Evolutionary conservation across 2,329 filamentous ascomycete genomes (phyloP), one percentile per base, ranked within the genome.

Genomic region (Pseudocercospora crystallina): DNA sequence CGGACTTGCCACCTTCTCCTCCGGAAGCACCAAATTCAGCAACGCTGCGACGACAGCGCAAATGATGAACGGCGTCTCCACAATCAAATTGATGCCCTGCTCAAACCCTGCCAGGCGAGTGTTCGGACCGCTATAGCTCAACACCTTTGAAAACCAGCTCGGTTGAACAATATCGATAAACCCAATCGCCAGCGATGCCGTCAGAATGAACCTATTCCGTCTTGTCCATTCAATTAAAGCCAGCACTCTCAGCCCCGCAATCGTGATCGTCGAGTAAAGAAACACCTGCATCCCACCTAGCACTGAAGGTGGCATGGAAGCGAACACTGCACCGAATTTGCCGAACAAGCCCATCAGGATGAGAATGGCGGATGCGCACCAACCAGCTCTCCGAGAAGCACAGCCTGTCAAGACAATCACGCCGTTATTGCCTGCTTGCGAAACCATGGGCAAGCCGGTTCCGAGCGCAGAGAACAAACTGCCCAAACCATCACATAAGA

Each of bases 231-330:
- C 77, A 1, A 87, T 80, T 14, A 80, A 79, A 4, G 80, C 75
- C 54, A 91, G 82, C 58, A 92, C 90, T 41, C 85, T 79, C 52
- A 91, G 80, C 56, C 88, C 88, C 0, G 84, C 87, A 1, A 90
- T 85, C 2, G 86, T 82, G 7, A 92, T 87, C 5, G 86, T 80
- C 53, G 78, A 79, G 72, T 90, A 92, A 13, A 91, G 77, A 67
- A 91, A 92, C 0, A 86, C 89, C 0, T 87, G 74, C 73, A 75
- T 75, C 36, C 73, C 73, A 14, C 73, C 73, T 1, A 75, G 61
- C 5, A 51, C 49, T 5, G 43, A 47, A 2, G 49, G 43, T 2
- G 49, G 49, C 49, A 51, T 51, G 5, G 49, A 36, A 13, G 49
- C 31, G 34, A 51, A 51, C 12, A 51, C 35, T 8, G 48, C 43